Percentiles rank a stretch among this genome's conserved stretches.
Conservation (phyloP, 2,329 filamentous ascomycete genomes). For the Phialophora tarda region DNA sequence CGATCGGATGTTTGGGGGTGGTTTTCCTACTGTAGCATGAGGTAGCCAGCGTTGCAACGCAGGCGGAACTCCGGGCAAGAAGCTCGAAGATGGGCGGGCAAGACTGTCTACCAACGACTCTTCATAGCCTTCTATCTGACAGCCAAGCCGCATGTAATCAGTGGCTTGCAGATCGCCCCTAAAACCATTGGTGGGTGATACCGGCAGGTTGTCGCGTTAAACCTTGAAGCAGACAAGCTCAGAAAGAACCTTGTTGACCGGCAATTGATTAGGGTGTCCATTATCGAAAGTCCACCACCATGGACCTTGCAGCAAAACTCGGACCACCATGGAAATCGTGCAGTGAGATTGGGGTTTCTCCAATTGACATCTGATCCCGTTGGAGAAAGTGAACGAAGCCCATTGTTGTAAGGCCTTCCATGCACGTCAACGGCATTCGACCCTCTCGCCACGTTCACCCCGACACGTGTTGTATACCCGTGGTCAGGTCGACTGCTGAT, state of each 20-base stretch:
- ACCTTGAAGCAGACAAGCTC: constrained; percentile 10
- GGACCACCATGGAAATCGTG: neutral
- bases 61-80: constrained; percentile 14
- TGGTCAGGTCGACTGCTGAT: neutral
- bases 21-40: neutral
- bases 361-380: constrained; percentile 5
- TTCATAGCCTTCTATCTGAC: constrained; percentile 10
- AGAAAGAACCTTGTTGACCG: constrained; percentile 3
- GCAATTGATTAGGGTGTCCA: neutral
- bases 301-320: neutral
- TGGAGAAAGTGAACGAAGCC: neutral
- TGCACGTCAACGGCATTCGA: neutral
- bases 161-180: neutral
- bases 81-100: neutral
- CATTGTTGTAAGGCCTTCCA: neutral
- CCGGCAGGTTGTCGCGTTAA: neutral
- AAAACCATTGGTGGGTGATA: constrained; percentile 9
- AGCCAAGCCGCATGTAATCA: neutral
- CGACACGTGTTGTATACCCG: neutral
- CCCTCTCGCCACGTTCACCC: neutral
- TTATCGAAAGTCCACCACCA: neutral
- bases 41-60: neutral
- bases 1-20: constrained; percentile 7
- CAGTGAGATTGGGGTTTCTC: constrained; percentile 23
- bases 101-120: neutral